Evolutionary conservation across 352 stramenopile species (phyloP).

Genomic region (Globisporangium okanoganense): DNA sequence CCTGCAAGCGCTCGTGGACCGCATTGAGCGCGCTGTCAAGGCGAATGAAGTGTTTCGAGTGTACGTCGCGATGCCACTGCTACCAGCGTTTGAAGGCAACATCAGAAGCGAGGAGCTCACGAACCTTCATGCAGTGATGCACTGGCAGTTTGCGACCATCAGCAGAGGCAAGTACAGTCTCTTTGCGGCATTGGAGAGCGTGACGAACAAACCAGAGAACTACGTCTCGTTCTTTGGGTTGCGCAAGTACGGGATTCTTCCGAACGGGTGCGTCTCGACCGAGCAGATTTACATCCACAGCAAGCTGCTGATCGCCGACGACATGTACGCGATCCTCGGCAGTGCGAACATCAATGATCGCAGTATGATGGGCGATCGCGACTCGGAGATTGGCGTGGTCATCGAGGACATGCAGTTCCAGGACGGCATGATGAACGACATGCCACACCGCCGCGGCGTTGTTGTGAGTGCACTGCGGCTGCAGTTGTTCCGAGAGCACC

Average conservation of each 20-base stretch:
- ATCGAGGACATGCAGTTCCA: constrained; percentile 84
- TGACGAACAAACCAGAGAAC: constrained; percentile 61
- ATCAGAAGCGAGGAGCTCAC: constrained; percentile 78
- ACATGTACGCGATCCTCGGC: constrained; percentile 88
- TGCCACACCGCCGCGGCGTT: constrained; percentile 56
- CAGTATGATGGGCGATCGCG: constrained; percentile 90
- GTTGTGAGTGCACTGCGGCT: constrained; percentile 63
- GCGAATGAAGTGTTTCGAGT: constrained; percentile 74
- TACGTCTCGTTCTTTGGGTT: constrained; percentile 86
- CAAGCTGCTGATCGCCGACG: constrained; percentile 89
- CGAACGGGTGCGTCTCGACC: constrained; percentile 70
- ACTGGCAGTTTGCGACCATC: constrained; percentile 88
- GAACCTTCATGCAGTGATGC: constrained; percentile 85
- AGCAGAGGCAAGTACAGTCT: constrained; percentile 74
- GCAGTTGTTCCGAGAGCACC: constrained; percentile 80
- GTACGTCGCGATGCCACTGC: constrained; percentile 82
- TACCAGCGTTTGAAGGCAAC: constrained; percentile 84
- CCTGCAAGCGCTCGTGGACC: constrained; percentile 75
- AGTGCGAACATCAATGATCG: constrained; percentile 96
- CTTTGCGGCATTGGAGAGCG: constrained; percentile 59
- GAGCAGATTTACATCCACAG: constrained; percentile 94
- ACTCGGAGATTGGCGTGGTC: constrained; percentile 84
- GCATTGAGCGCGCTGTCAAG: constrained; percentile 75
- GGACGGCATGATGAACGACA: constrained; percentile 71
- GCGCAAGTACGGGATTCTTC: constrained; percentile 80